Conservation (phyloP, 2,329 filamentous ascomycete species). For the Alternaria conjuncta region DNA sequence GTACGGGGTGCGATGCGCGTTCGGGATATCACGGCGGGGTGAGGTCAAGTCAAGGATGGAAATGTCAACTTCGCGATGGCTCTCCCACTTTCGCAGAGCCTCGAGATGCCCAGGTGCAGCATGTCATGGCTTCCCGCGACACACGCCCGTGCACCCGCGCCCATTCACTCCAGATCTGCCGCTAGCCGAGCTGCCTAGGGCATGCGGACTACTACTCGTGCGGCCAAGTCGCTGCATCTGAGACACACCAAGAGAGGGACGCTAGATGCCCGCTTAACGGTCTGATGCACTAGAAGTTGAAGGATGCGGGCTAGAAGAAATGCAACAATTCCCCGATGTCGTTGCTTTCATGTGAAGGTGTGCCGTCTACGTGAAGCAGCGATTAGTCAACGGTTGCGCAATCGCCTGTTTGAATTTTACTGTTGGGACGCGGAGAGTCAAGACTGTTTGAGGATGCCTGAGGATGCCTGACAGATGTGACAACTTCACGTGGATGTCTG, state of each 20-base stretch:
- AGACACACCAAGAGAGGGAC: slow-evolving; percentile 7
- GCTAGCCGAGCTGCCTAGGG: slow-evolving; percentile 13
- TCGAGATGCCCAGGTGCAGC: slow-evolving; percentile 4
- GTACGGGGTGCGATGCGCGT: neutral
- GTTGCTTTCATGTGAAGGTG: neutral
- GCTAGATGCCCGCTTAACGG: slow-evolving; percentile 9
- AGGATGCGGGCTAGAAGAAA: neutral
- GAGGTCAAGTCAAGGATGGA: neutral
- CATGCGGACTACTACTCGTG: slow-evolving; percentile 13
- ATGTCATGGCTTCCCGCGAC: slow-evolving; percentile 1
- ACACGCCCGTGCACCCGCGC: slow-evolving; percentile 11
- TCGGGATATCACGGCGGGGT: neutral
- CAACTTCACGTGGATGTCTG: neutral
- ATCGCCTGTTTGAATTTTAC: neutral
- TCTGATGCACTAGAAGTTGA: slow-evolving; percentile 12
- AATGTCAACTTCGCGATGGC: neutral
- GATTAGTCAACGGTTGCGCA: neutral
- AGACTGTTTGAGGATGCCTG: neutral
- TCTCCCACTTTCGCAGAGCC: neutral
- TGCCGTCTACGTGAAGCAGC: neutral
- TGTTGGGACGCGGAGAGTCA: neutral
- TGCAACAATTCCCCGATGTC: neutral
- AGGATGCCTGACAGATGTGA: neutral
- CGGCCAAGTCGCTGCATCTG: slow-evolving; percentile 11
- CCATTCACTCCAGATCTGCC: slow-evolving; percentile 18